phyloP scores from a whole-genome alignment of 1,284 basidiomycete species.

The Salmacisia buchloeana region DNA sequence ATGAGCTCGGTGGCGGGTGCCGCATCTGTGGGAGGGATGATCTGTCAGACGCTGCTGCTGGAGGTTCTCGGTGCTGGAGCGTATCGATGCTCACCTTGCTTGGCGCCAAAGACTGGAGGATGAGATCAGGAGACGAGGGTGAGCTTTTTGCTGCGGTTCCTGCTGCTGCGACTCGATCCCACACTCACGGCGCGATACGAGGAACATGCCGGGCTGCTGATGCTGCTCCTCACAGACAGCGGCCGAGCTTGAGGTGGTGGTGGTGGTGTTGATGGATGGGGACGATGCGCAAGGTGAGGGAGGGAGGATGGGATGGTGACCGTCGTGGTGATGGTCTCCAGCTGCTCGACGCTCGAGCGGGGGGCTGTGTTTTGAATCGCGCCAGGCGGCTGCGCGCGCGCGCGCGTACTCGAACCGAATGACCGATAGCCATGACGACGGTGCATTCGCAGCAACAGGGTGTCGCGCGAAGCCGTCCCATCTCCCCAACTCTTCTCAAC shows the following conservation, averaged over 20 bases:
- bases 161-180: neutral
- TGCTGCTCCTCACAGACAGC: no score
- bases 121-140: slow-evolving; percentile 3
- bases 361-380: no score
- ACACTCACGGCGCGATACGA: slow-evolving; percentile 2
- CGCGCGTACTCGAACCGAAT: no score
- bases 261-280: neutral
- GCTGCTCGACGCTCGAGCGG: no score
- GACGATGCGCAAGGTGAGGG: neutral
- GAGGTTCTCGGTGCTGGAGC: neutral
- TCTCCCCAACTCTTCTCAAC: no score
- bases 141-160: neutral
- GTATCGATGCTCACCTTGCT: slow-evolving; percentile 67
- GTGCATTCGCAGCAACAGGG: neutral
- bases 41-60: neutral
- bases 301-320: neutral
- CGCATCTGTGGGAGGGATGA: neutral
- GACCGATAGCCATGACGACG: no score
- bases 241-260: neutral
- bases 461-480: neutral
- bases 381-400: no score
- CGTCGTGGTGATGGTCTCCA: no score
- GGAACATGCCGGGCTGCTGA: neutral
- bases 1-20: slow-evolving; percentile 58
- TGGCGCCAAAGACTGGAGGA: slow-evolving; percentile 75